A percentile compares a stretch with the other conserved stretches of the same genome.
Evolutionary conservation across 2,329 filamentous ascomycete species (phyloP).

Genomic region (Xylaria sp.): DNA sequence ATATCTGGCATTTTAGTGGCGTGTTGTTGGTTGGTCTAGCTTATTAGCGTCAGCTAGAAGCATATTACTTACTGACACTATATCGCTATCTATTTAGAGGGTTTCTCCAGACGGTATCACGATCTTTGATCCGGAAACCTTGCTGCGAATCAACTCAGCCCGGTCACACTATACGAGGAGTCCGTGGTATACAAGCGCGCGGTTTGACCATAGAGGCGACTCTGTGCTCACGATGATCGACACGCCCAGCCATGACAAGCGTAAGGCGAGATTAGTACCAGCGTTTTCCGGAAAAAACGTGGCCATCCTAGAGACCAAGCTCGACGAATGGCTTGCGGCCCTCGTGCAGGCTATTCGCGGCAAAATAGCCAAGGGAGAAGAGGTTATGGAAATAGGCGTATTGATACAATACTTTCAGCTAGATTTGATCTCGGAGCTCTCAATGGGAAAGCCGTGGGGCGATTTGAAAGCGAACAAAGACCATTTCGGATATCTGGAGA

Average conservation of each 20-base stretch:
- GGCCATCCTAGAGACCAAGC: conserved; percentile 33
- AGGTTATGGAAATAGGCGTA: conserved; percentile 31
- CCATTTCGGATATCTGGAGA: conserved; percentile 32
- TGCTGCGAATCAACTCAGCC: conserved; percentile 34
- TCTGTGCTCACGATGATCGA: conserved; percentile 32
- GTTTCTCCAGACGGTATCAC: conserved; percentile 36
- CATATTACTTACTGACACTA: not conserved
- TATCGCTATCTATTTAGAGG: conserved; percentile 2
- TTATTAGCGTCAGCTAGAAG: no score
- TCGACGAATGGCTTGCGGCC: conserved; percentile 30
- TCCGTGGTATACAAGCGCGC: conserved; percentile 33
- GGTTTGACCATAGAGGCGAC: conserved; percentile 35
- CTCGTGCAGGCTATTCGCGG: conserved; percentile 28
- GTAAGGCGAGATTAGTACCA: conserved; percentile 34
- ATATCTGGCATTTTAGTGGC: no score
- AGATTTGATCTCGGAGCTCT: conserved; percentile 33
- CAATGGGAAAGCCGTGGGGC: conserved; percentile 33
- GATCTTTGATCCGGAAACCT: conserved; percentile 33
- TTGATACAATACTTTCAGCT: conserved; percentile 35
- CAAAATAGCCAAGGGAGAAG: conserved; percentile 23
- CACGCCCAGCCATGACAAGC: conserved; percentile 32
- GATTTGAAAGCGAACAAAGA: conserved; percentile 33
- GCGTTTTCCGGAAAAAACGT: conserved; percentile 36
- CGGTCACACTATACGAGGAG: conserved; percentile 35
- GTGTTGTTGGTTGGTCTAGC: no score